Evolutionary conservation across 306 rosid species (phyloP).

Genomic region (Gillenia trifoliata): DNA sequence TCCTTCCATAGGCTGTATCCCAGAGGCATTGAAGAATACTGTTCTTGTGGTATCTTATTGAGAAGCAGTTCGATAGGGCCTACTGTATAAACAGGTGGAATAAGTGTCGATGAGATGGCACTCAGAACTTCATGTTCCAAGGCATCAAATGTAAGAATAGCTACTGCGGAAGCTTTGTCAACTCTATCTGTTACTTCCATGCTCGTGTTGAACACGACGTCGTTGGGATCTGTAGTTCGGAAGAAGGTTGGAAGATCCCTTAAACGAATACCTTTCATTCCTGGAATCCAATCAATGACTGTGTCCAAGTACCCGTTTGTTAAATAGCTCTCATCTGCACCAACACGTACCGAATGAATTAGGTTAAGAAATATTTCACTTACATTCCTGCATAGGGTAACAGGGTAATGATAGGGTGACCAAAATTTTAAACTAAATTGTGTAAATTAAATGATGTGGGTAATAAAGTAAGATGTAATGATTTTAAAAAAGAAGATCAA

Average conservation of each 20-base stretch:
- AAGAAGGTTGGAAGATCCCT: constrained; percentile 1
- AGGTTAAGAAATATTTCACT: too few relatives aligned
- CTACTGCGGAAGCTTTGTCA: constrained; percentile 6
- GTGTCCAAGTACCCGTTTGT: constrained; percentile 11
- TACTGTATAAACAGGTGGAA: constrained; percentile 9
- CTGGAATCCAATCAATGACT: constrained; percentile 16
- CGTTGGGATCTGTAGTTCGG: background rate
- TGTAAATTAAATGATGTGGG: too few relatives aligned
- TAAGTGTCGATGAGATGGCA: background rate
- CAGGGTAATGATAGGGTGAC: too few relatives aligned
- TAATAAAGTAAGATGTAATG: too few relatives aligned
- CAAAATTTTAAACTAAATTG: too few relatives aligned
- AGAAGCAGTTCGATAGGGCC: constrained; percentile 17
- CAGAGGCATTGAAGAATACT: too few relatives aligned
- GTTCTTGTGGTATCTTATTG: constrained; percentile 4
- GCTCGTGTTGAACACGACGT: background rate
- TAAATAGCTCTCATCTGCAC: constrained; percentile 3
- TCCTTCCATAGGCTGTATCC: background rate
- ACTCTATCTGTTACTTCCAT: background rate
- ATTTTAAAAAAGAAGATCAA: too few relatives aligned
- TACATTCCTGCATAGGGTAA: too few relatives aligned
- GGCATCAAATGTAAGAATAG: constrained; percentile 11
- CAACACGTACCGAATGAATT: too few relatives aligned
- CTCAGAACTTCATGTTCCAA: background rate
- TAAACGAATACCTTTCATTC: background rate